phyloP scores from a whole-genome alignment of 257 asterid genomes.

The Scutellaria barbata region DNA sequence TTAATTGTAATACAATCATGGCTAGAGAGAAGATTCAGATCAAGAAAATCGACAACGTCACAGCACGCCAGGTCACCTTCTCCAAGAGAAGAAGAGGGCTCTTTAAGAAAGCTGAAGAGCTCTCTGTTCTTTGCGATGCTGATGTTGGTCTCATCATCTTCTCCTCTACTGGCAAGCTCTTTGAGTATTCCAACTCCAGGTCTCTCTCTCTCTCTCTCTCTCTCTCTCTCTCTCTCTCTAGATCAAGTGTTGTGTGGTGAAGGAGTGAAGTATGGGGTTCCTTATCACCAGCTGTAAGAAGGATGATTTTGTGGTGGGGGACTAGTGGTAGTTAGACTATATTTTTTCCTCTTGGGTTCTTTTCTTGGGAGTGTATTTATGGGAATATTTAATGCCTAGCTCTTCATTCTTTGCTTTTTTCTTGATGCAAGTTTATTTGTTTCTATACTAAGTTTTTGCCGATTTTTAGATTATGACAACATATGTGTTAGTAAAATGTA shows the following conservation, averaged over 20 bases:
- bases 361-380: neutral
- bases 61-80: conserved; percentile 78
- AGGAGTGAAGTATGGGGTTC: too few relatives aligned
- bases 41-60: conserved; percentile 79
- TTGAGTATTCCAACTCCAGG: conserved; percentile 76
- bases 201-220: conserved; percentile 32
- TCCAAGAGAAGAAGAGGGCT: conserved; percentile 85
- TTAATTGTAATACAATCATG: conserved; percentile 35
- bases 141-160: conserved; percentile 72
- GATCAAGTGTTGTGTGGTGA: too few relatives aligned
- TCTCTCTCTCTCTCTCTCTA: neutral
- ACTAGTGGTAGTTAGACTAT: neutral
- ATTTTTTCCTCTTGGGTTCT: neutral
- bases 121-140: conserved; percentile 82
- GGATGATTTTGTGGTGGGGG: too few relatives aligned
- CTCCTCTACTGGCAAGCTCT: conserved; percentile 75
- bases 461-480: neutral
- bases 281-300: too few relatives aligned
- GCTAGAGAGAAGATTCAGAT: conserved; percentile 84
- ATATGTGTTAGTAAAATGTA: too few relatives aligned
- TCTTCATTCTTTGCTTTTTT: neutral
- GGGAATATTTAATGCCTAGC: neutral
- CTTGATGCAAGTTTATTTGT: neutral
- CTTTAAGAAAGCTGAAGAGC: conserved; percentile 85
- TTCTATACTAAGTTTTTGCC: neutral